Base-by-base conservation (phyloP, 2,329 filamentous ascomycete genomes). In the Zymoseptoria pseudotritici region DNA sequence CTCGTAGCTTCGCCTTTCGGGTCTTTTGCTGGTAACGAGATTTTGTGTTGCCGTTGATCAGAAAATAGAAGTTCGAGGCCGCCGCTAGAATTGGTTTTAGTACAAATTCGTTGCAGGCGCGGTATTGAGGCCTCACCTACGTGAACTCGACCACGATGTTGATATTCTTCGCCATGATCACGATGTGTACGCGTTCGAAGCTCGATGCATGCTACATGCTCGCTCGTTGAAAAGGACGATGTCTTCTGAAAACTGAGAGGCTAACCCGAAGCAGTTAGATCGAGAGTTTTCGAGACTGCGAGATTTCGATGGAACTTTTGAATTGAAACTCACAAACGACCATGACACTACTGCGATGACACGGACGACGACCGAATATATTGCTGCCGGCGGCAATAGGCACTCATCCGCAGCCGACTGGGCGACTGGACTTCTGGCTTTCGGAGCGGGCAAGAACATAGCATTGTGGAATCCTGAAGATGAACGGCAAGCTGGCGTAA, bases 31-130 rank as follows among this genome's bases (percentile, higher is more conserved):
- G 93, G 90, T 50, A 97, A 75, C 2, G 80, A 76, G 53, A 99
- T 73, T 21, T 80, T 77, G 73, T 93, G 89, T 67, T 86, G 88
- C 58, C 87, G 84, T 75, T 91, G 80, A 73, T 96, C 88, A 31
- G 87, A 85, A 77, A 99, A 99, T 65, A 99, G 86, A 78, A 96
- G 88, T 77, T 99, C 94, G 19, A 99, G 83, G 21, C 94, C 94
- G 63, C 94, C 94, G 65, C 94, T 80, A 55, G 11, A 24, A 56
- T 60, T 56, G 42, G 58, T 65, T 56, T 61, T 62, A 61, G 58
- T 55, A 24, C 50, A 51, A 50, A 51, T 46, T 20, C 24, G 36
- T 46, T 46, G 11, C 13, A 31, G 19, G 56, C 55, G 50, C 59
- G 55, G 54, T n/a, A 31, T 56, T 54, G 13, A 49, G 42, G 52